These are phyloP conservation scores for Bruguiera sexangula DNA, from an alignment of 345 rosid species.

Conservation along the genomic window DNA sequence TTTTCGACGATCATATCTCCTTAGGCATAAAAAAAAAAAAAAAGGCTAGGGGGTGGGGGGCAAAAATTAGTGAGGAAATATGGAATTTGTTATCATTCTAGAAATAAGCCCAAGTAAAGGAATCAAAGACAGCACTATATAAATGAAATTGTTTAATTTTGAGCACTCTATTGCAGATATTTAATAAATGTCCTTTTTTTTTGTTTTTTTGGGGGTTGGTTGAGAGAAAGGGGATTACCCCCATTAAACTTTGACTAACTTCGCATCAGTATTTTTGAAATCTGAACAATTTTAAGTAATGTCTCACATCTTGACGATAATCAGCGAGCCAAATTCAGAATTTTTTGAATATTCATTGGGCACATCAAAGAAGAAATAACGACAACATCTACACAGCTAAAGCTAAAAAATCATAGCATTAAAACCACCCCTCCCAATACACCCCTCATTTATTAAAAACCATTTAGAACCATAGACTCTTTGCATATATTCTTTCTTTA, in stretches of 20 bases:
- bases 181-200: too few relatives aligned
- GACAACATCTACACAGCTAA: conserved; percentile 4
- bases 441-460: not conserved
- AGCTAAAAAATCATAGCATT: not conserved
- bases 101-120: too few relatives aligned
- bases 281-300: not conserved
- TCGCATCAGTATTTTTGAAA: not conserved
- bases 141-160: too few relatives aligned
- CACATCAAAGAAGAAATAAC: not conserved
- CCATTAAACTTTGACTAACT: not conserved
- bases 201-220: too few relatives aligned
- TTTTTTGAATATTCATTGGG: not conserved
- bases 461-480: conserved; percentile 14
- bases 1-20: conserved; percentile 7
- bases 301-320: conserved; percentile 9
- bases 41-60: too few relatives aligned
- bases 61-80: too few relatives aligned
- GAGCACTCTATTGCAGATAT: too few relatives aligned
- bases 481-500: not conserved
- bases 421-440: not conserved
- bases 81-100: too few relatives aligned
- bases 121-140: too few relatives aligned
- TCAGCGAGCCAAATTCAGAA: conserved; percentile 3
- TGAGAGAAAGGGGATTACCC: too few relatives aligned
- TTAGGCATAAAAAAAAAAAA: conserved; percentile 3